A percentile compares a stretch with the other conserved stretches of the same genome.
Evolutionary conservation across 1,139 yeast species (phyloP).

Genomic region (Geotrichum carabidarum): DNA sequence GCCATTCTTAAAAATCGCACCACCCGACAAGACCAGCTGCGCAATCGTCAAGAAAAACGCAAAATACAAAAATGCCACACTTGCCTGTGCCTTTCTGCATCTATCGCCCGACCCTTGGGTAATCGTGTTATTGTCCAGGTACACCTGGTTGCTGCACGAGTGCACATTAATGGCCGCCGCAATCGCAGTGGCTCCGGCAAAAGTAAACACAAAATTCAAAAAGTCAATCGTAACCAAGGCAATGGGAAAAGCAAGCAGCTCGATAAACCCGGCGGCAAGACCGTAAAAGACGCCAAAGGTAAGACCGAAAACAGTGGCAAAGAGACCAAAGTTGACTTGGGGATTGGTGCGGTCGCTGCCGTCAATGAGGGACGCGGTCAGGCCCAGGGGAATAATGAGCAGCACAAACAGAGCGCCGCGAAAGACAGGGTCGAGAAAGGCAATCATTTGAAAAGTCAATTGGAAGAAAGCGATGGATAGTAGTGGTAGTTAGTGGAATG

Average conservation of each 20-base stretch:
- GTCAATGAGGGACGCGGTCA: slow-evolving; percentile 79
- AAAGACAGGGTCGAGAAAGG: slow-evolving; percentile 57
- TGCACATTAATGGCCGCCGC: slow-evolving; percentile 85
- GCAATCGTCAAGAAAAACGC: slow-evolving; percentile 71
- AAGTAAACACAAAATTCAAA: slow-evolving; percentile 83
- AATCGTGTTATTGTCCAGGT: slow-evolving; percentile 60
- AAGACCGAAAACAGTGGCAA: slow-evolving; percentile 80
- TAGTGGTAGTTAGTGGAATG: not conserved
- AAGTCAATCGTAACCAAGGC: slow-evolving; percentile 71
- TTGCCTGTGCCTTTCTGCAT: slow-evolving; percentile 94
- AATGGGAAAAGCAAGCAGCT: slow-evolving; percentile 82
- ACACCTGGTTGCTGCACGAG: slow-evolving; percentile 68
- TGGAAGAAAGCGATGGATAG: not conserved
- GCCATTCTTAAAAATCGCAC: slow-evolving; percentile 63
- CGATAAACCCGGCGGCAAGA: slow-evolving; percentile 67
- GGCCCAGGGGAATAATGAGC: slow-evolving; percentile 72
- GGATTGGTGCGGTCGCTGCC: slow-evolving; percentile 54
- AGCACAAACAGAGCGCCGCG: slow-evolving; percentile 71
- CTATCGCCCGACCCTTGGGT: slow-evolving; percentile 72
- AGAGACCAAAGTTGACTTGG: slow-evolving; percentile 81
- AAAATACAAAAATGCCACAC: slow-evolving; percentile 85
- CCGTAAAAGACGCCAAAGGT: slow-evolving; percentile 80
- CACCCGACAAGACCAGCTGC: slow-evolving; percentile 57
- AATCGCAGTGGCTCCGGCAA: slow-evolving; percentile 89
- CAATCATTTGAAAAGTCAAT: not conserved